A percentile compares a stretch with the other conserved stretches of the same genome.
Evolutionary conservation across 2,329 filamentous ascomycete species (phyloP).

Genomic region (Sodiomyces alkalinus): DNA sequence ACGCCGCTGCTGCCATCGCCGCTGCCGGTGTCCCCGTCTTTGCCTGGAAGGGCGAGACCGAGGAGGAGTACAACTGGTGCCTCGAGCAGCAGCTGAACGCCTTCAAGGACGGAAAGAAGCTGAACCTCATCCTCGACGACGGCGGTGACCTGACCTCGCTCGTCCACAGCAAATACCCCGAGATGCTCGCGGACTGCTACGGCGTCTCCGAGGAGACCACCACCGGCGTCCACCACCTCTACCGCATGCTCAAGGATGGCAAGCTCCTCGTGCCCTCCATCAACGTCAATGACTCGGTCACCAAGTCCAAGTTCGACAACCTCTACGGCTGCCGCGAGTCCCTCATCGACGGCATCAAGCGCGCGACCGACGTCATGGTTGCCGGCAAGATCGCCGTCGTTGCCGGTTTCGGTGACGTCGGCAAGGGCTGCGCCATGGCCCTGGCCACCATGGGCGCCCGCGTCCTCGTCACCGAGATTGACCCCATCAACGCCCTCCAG

Average conservation of each 20-base stretch:
- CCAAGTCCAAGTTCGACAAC: constrained; percentile 99
- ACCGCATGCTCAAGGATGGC: constrained; percentile 89
- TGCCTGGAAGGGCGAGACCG: constrained; percentile 77
- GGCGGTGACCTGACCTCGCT: constrained; percentile 94
- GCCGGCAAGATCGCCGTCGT: constrained; percentile 97
- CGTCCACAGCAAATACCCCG: constrained; percentile 95
- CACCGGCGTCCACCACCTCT: constrained; percentile 98
- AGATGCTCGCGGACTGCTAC: constrained; percentile 96
- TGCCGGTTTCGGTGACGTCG: constrained; percentile 96
- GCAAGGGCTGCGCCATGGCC: constrained; percentile 94
- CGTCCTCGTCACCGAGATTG: constrained; percentile 90
- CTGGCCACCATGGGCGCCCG: constrained; percentile 95
- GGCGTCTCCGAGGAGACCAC: constrained; percentile 99
- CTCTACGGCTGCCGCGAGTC: constrained; percentile 98
- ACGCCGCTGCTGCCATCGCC: constrained; percentile 94
- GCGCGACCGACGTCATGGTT: constrained; percentile 99
- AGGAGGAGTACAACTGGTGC: constrained; percentile 99
- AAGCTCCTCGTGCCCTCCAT: constrained; percentile 85
- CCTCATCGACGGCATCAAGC: constrained; percentile 98
- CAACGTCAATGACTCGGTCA: constrained; percentile 99
- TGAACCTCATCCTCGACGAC: constrained; percentile 98
- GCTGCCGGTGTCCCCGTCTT: constrained; percentile 80
- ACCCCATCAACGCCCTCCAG: constrained; percentile 99
- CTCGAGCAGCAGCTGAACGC: constrained; percentile 92
- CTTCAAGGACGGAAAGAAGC: constrained; percentile 92